Evolutionary conservation across 2,329 filamentous ascomycete genomes (phyloP).

Genomic region (Paecilomyces variotii): DNA sequence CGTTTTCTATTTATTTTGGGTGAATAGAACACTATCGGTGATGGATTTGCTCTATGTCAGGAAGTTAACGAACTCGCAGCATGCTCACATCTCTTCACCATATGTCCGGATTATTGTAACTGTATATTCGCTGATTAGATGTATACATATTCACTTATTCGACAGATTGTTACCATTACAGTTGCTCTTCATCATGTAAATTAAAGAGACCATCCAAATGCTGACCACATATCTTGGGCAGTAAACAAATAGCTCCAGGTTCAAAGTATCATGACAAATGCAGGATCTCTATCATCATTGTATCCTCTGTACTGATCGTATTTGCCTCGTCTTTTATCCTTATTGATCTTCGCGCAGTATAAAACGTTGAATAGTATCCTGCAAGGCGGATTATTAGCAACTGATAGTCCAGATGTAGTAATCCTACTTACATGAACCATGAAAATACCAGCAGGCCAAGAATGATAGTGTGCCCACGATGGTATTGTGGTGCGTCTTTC

Average conservation of each 20-base stretch:
- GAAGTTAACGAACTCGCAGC: too few relatives aligned
- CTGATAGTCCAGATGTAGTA: background rate
- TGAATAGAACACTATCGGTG: too few relatives aligned
- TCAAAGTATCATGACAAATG: conserved; percentile 54
- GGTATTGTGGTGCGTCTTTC: conserved; percentile 49
- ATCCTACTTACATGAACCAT: conserved; percentile 54
- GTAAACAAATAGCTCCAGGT: background rate
- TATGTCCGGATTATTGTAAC: too few relatives aligned
- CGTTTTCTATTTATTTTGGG: too few relatives aligned
- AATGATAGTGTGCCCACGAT: conserved; percentile 54
- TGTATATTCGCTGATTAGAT: too few relatives aligned
- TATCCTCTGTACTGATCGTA: conserved; percentile 50
- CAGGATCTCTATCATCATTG: conserved; percentile 57
- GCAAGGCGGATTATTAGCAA: conserved; percentile 9
- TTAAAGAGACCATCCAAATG: too few relatives aligned
- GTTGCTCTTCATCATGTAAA: too few relatives aligned
- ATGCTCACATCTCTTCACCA: too few relatives aligned
- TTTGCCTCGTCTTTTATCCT: conserved; percentile 53
- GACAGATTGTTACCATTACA: too few relatives aligned
- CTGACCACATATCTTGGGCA: too few relatives aligned
- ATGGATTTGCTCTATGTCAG: too few relatives aligned
- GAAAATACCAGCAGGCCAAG: conserved; percentile 52
- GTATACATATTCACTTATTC: too few relatives aligned
- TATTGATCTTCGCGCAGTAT: conserved; percentile 57
- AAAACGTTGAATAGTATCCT: conserved; percentile 54